Evolutionary conservation across 1,284 basidiomycete genomes (phyloP).

Genomic region (Leccinum holopus): DNA sequence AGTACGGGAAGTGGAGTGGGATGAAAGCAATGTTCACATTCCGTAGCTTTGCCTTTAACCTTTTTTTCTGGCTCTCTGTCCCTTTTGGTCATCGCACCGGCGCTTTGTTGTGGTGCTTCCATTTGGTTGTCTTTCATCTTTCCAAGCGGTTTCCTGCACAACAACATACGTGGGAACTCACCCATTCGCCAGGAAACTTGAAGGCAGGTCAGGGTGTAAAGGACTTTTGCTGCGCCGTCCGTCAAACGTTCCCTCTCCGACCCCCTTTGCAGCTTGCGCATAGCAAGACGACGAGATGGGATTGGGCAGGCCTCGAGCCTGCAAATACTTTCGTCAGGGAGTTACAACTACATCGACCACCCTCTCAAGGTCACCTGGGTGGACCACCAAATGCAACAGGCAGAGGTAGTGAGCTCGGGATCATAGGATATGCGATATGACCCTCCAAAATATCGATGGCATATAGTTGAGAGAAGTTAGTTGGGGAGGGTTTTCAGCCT

Average conservation of each 20-base stretch:
- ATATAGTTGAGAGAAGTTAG: neutral
- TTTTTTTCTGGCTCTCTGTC: neutral
- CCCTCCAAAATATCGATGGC: no score
- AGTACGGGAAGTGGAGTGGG: neutral
- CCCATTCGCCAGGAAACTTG: neutral
- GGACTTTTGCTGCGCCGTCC: neutral
- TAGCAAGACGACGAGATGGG: neutral
- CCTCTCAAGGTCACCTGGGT: neutral
- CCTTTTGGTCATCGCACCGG: neutral
- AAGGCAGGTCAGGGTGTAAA: neutral
- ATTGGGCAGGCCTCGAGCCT: neutral
- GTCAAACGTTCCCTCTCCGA: neutral
- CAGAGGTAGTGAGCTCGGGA: neutral
- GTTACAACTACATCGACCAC: neutral
- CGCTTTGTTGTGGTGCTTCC: slow-evolving; percentile 4
- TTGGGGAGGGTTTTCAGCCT: neutral
- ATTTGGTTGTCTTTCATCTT: neutral
- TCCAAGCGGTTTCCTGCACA: neutral
- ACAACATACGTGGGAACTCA: neutral
- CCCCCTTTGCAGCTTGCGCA: neutral
- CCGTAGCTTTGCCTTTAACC: neutral
- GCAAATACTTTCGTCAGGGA: neutral
- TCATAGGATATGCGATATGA: no score
- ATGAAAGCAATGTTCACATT: neutral
- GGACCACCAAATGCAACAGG: neutral